Conservation (phyloP, 23 red algal species). For the Cyanidiococcus yangmingshanensis region DNA sequence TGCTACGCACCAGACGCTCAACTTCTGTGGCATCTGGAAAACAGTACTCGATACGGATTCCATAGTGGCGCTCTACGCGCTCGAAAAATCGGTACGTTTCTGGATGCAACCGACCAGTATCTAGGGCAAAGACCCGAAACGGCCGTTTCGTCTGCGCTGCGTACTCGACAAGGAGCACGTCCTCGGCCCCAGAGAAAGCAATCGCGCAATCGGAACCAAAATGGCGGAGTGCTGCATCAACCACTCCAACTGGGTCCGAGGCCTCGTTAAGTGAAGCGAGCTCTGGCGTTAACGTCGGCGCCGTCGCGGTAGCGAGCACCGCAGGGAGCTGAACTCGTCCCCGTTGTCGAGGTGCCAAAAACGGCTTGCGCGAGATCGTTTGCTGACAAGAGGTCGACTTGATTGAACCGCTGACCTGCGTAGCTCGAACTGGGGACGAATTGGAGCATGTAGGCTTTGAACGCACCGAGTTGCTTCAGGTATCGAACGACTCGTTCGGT, state of each 20-base stretch:
- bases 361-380: too few relatives aligned
- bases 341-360: too few relatives aligned
- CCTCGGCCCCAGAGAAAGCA: constrained; percentile 95
- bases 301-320: not conserved
- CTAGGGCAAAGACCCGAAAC: constrained; percentile 94
- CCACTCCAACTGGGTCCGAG: constrained; percentile 48
- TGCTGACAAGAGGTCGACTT: too few relatives aligned
- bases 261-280: not conserved
- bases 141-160: constrained; percentile 66
- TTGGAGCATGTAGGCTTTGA: too few relatives aligned
- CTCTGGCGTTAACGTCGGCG: not conserved
- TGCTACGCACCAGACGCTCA: constrained; percentile 66
- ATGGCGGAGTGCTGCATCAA: constrained; percentile 63
- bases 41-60: constrained; percentile 88
- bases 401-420: too few relatives aligned
- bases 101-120: constrained; percentile 86
- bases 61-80: constrained; percentile 79
- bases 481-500: too few relatives aligned
- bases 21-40: constrained; percentile 77
- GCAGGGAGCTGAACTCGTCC: too few relatives aligned
- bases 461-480: too few relatives aligned
- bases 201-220: constrained; percentile 71
- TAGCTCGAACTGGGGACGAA: too few relatives aligned
- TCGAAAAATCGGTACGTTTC: constrained; percentile 91
- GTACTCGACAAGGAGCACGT: constrained; percentile 94